A percentile compares a stretch with the other conserved stretches of the same genome.
Evolutionary conservation across 2,329 filamentous ascomycete species (phyloP).

Genomic region (Fusarium zealandicum): DNA sequence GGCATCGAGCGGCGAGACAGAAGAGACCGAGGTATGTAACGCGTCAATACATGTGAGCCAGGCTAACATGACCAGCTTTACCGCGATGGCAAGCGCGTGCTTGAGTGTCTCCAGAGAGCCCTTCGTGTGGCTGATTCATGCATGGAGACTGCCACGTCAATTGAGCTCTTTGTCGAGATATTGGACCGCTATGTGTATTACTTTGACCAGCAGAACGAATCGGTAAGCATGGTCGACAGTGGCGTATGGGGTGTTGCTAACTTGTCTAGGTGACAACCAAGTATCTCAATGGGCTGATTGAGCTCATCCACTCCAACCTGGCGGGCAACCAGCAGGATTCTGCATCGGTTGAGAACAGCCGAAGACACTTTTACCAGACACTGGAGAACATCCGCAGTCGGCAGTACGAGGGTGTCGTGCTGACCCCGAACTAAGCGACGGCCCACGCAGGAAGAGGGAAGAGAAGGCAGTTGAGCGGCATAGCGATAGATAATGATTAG

Average conservation of each 20-base stretch:
- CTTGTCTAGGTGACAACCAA: slow-evolving; percentile 79
- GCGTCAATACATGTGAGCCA: background rate
- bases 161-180: slow-evolving; percentile 98
- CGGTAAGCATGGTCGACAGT: slow-evolving; percentile 58
- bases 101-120: slow-evolving; percentile 94
- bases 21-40: slow-evolving; percentile 74
- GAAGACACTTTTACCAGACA: slow-evolving; percentile 93
- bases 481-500: slow-evolving; percentile 42
- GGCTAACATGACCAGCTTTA: slow-evolving; percentile 71
- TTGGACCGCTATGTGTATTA: slow-evolving; percentile 99
- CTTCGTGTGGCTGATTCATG: slow-evolving; percentile 96
- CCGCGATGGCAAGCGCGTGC: slow-evolving; percentile 94
- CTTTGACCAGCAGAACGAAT: slow-evolving; percentile 98
- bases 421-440: slow-evolving; percentile 59
- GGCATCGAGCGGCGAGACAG: slow-evolving; percentile 76
- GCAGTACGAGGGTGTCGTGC: slow-evolving; percentile 91
- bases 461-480: slow-evolving; percentile 22
- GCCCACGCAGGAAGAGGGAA: background rate
- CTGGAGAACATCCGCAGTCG: slow-evolving; percentile 91
- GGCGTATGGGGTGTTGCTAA: slow-evolving; percentile 19
- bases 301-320: slow-evolving; percentile 96
- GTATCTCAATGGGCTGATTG: slow-evolving; percentile 96
- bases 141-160: slow-evolving; percentile 97
- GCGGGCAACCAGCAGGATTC: slow-evolving; percentile 84
- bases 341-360: slow-evolving; percentile 83